Evolutionary conservation across 371 early-diverging fungal genomes (phyloP).

Genomic region (Entomophthora muscae): DNA sequence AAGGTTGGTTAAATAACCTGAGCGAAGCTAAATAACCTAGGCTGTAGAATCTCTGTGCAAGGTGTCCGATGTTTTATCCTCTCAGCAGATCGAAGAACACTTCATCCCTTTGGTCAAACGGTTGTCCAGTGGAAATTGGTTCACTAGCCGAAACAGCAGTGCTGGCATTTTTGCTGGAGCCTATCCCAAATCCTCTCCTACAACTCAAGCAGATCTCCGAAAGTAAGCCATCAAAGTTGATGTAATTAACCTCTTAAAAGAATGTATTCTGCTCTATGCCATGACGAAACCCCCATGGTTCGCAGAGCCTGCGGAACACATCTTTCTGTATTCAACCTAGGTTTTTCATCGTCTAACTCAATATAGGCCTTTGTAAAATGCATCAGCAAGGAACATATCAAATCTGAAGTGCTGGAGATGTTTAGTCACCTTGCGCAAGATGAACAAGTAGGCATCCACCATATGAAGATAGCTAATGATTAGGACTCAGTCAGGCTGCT

Average conservation of each 20-base stretch:
- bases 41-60: constrained; percentile 84
- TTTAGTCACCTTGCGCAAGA: constrained; percentile 65
- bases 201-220: constrained; percentile 68
- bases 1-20: constrained; percentile 40
- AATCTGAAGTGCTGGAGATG: constrained; percentile 55
- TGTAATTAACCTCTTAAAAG: constrained; percentile 16
- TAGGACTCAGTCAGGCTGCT: constrained; percentile 91
- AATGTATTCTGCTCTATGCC: constrained; percentile 52
- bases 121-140: constrained; percentile 89
- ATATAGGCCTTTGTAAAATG: constrained; percentile 38
- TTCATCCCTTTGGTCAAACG: constrained; percentile 82
- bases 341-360: background rate
- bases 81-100: constrained; percentile 64
- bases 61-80: constrained; percentile 46
- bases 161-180: constrained; percentile 76
- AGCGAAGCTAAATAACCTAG: constrained; percentile 22
- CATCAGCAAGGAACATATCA: constrained; percentile 48
- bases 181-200: constrained; percentile 46
- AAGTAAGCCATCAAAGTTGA: constrained; percentile 21
- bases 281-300: constrained; percentile 96
- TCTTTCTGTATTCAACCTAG: constrained; percentile 37
- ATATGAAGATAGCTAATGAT: background rate
- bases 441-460: constrained; percentile 39
- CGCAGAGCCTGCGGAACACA: constrained; percentile 87
- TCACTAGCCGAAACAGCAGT: constrained; percentile 86